Base-by-base conservation (phyloP, 352 stramenopile species). In the Aphanomyces cochlioides region DNA sequence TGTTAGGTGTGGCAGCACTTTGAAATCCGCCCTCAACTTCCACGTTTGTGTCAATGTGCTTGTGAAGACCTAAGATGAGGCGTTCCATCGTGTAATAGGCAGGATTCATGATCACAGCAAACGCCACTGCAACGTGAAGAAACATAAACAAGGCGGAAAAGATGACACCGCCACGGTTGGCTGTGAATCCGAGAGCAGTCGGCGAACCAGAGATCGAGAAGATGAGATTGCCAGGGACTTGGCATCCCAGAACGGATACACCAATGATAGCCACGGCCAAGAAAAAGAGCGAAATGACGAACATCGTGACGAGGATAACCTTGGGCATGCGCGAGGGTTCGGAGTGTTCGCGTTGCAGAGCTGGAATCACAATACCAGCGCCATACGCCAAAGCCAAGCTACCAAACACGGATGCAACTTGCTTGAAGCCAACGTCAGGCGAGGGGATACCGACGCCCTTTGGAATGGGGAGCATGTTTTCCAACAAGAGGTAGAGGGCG, bases 71-170 rank as follows among this genome's bases (percentile, higher is more conserved):
- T 19, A 85, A 68, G 5, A 85, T 47, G 8, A 84, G 17, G 36
- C 75, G 73, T 69, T 88, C 80, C 10, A 79, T 58, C 53, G 84
- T 77, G 72, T 81, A 84, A 47, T 84, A 81, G 8, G 75, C 76
- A n/a, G 79, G 79, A 45, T 81, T 71, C 15, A 85, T 47, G 67
- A 85, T 72, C 48, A 77, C 74, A 3, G 78, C 74, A 50, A 85
- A 85, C 12, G 79, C 79, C 48, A 85, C 78, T 5, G 78, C 80
- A 58, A 85, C 65, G 69, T 85, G 79, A n/a, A 85, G 50, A 36
- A 84, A 78, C 79, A 85, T 85, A 73, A 38, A 36, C 34, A 74
- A 47, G 64, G 48, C 73, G 48, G 67, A 15, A 13, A 74, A 47
- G 12, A 74, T 38, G 54, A 74, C 66, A 19, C 47, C 39, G 63